Evolutionary conservation across 1,284 basidiomycete genomes (phyloP), one percentile per base, ranked within the genome.

Genomic region (Trametes versicolor): DNA sequence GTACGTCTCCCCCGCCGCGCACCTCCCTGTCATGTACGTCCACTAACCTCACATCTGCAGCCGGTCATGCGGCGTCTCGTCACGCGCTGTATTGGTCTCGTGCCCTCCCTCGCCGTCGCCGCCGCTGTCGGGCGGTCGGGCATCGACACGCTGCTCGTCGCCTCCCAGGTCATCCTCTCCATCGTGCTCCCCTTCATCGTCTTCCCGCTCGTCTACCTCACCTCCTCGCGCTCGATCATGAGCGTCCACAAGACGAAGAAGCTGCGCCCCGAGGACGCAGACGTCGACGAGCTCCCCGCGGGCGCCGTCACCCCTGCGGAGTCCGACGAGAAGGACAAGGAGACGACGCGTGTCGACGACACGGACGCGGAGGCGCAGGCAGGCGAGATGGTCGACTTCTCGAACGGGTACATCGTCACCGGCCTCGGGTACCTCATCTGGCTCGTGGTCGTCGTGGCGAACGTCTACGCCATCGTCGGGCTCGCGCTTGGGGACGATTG

Each of bases 131-230:
- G 97, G 0, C 82, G 87, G 52, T 71, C 78, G 3, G 97, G 97
- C 1, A 85, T 99, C 65, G 89, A 94, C 76, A 80, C 85, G 1
- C 86, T 99, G 60, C 87, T 99, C 17, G 92, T 98, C 53, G 90
- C 87, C 0, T 95, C 90, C 13, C 97, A 99, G 79, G 96, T 97
- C 58, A 86, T 92, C 10, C 85, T 99, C 25, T 92, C 91, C 48
- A 87, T 99, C 72, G 89, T 96, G 4, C 86, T 99, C 19, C 97
- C 97, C 0, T 97, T 96, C 76, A 87, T 96, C 75, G 86, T 90
- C 21, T 84, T 95, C 71, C 95, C 95, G 1, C 84, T 96, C 56
- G 80, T 97, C 39, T 94, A 83, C 72, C 83, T 94, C 69, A 94
- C 93, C 12, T 88, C 89, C 2, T 88, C 83, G 5, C 86, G 86